Conservation (phyloP, 1,139 yeast genomes). For the Blastobotrys capitulatus region DNA sequence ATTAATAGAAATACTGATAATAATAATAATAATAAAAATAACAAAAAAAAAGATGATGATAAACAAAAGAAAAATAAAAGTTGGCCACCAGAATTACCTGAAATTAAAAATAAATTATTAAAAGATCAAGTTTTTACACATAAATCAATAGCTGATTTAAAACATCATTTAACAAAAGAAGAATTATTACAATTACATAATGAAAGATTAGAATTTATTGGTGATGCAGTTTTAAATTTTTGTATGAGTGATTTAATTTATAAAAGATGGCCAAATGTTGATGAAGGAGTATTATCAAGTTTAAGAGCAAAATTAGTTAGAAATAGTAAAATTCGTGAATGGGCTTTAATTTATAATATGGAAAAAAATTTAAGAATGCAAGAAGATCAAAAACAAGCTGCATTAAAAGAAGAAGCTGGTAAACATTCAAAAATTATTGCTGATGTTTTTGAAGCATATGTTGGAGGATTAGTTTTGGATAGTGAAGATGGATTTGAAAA, state of each 20-base stretch:
- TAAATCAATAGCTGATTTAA: constrained; percentile 55
- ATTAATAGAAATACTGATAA: not conserved
- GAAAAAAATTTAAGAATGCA: constrained; percentile 47
- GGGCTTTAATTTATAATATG: constrained; percentile 67
- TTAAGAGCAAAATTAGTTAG: constrained; percentile 68
- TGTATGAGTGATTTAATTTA: constrained; percentile 65
- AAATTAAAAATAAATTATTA: constrained; percentile 53
- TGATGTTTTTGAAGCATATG: constrained; percentile 83
- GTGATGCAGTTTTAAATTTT: constrained; percentile 81
- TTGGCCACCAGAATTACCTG: constrained; percentile 66
- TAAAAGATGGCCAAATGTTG: constrained; percentile 57
- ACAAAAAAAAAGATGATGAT: not conserved
- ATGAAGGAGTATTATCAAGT: constrained; percentile 78
- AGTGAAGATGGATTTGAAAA: constrained; percentile 36
- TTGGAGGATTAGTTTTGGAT: constrained; percentile 77
- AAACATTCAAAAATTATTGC: constrained; percentile 50
- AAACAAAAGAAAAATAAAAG: not conserved
- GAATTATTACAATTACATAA: constrained; percentile 66
- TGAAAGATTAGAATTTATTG: constrained; percentile 88
- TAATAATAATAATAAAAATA: not conserved
- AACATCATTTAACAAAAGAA: constrained; percentile 45
- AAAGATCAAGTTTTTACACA: constrained; percentile 75
- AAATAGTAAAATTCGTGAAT: constrained; percentile 65
- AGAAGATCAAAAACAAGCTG: constrained; percentile 39
- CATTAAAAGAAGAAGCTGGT: constrained; percentile 21